Evolutionary conservation across 208 protist genomes (phyloP).

Genomic region (Trypanosomatidae sp.): DNA sequence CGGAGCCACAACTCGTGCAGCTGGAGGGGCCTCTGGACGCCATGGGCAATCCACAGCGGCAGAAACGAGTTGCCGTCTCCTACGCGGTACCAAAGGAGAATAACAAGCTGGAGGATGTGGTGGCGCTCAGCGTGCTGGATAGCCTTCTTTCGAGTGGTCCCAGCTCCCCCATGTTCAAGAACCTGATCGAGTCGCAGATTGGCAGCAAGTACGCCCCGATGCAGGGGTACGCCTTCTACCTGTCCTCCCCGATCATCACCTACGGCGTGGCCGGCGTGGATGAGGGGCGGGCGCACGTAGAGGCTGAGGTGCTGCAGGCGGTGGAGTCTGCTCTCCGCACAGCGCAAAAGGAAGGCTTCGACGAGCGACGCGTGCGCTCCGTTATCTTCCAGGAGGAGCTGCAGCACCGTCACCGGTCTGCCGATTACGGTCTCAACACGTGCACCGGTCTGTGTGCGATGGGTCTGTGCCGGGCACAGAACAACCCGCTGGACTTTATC

Average conservation of each 20-base stretch:
- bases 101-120: constrained; percentile 72
- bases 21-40: constrained; percentile 79
- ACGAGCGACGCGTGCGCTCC: constrained; percentile 72
- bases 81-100: constrained; percentile 64
- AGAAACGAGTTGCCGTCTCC: constrained; percentile 84
- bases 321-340: constrained; percentile 56
- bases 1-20: constrained; percentile 37
- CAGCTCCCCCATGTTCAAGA: constrained; percentile 87
- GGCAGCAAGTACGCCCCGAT: constrained; percentile 84
- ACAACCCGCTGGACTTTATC: constrained; percentile 82
- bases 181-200: constrained; percentile 88
- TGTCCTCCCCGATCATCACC: constrained; percentile 82
- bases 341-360: constrained; percentile 79
- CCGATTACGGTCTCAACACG: constrained; percentile 85
- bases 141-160: constrained; percentile 82
- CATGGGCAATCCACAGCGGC: constrained; percentile 73
- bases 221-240: constrained; percentile 81
- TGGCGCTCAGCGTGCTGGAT: constrained; percentile 83
- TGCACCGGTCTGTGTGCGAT: constrained; percentile 75
- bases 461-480: constrained; percentile 66
- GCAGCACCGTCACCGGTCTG: constrained; percentile 85
- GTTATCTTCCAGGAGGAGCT: constrained; percentile 91
- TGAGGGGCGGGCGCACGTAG: constrained; percentile 50
- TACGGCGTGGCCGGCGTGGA: constrained; percentile 90
- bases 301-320: constrained; percentile 63